Evolutionary conservation across 2,329 filamentous ascomycete species (phyloP), one percentile per base, ranked within the genome.

Genomic region (Fusarium sp.): DNA sequence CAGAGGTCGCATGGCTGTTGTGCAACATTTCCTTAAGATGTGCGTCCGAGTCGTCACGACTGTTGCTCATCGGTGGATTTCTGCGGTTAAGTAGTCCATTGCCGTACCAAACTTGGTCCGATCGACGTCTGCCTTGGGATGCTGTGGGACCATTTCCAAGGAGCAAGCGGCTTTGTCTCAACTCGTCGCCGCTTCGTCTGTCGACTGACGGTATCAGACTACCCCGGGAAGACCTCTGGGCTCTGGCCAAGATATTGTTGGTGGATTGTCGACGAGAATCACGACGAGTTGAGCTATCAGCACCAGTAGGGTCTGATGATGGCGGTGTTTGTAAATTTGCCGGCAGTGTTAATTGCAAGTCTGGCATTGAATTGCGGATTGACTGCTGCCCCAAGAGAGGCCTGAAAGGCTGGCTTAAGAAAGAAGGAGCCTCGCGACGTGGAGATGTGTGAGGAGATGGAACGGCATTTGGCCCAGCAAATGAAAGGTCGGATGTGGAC

Each of bases 261-360:
- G 47, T 48, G 36, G 54, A 66, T 36, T 60, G 54, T 44, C 60
- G 59, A 26, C 51, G 67, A 47, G 51, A 58, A 48, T 66, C 59
- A 41, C 34, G 61, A 30, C 59, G 58, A 12, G 60, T 56, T 18
- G 34, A 41, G 30, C 68, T 57, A 30, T 68, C 69, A 22, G 39
- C 30, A 44, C 63, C 63, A 18, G 57, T 54, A n/a, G 68, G 71
- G 30, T 75, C 70, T 22, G 79, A 78, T 5, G 76, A 72, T 18
- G 79, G 79, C 41, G 79, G 78, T 20, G 79, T 80, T 56, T 68
- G 74, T 42, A 78, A 51, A 32, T 62, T 59, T 30, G 26, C 22
- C 26, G 60, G 56, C 26, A 45, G 52, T 20, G 47, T 54, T 17
- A 24, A 15, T 24, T 48, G 67, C 15, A 57, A 55, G 14, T 42